Conservation (phyloP, 2,329 filamentous ascomycete genomes). For the Domatiomyces catenatus region DNA sequence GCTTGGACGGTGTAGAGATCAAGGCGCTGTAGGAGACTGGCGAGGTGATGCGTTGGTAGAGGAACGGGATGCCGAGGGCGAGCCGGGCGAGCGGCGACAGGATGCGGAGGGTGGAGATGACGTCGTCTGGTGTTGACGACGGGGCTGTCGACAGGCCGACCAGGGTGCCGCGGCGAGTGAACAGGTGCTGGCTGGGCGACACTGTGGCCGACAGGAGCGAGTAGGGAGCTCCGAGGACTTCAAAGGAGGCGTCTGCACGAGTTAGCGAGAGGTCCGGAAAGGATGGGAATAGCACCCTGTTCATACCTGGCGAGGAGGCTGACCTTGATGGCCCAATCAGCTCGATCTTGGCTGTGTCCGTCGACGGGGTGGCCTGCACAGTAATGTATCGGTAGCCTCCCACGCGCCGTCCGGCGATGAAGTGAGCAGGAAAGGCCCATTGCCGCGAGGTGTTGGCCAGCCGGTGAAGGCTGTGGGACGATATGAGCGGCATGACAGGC, state of each 20-base stretch:
- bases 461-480: conserved; percentile 9
- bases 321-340: conserved; percentile 27
- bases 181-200: conserved; percentile 83
- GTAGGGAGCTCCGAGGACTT: conserved; percentile 80
- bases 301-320: conserved; percentile 29
- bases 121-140: conserved; percentile 66
- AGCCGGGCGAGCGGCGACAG: conserved; percentile 71
- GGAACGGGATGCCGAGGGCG: conserved; percentile 72
- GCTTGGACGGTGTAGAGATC: conserved; percentile 72
- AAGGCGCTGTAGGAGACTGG: conserved; percentile 77
- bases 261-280: conserved; percentile 2
- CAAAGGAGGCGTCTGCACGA: conserved; percentile 70
- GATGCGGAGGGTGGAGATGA: conserved; percentile 70
- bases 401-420: conserved; percentile 14
- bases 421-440: conserved; percentile 16
- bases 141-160: conserved; percentile 54
- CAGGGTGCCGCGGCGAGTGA: conserved; percentile 79
- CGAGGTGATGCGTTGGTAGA: conserved; percentile 56
- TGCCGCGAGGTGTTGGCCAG: conserved; percentile 9
- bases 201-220: conserved; percentile 87
- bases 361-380: conserved; percentile 29
- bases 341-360: conserved; percentile 20
- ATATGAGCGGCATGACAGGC: conserved; percentile 13
- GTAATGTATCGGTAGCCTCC: conserved; percentile 26
- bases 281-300: conserved; percentile 3